Evolutionary conservation across 2,329 filamentous ascomycete genomes (phyloP).

Genomic region (Biscogniauxia mediterranea): DNA sequence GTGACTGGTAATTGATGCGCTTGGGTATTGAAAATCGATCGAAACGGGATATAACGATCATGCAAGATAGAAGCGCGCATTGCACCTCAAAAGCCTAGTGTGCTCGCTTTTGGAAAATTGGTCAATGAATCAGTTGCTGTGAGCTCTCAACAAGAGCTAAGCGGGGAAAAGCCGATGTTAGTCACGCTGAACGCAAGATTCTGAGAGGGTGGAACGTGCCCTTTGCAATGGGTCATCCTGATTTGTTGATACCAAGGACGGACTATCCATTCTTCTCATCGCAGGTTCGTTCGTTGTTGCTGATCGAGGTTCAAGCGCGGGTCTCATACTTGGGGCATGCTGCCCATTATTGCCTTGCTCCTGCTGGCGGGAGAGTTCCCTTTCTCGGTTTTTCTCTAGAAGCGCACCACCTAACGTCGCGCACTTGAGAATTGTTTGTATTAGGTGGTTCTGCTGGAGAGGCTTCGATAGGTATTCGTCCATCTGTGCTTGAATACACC

Average conservation of each 20-base stretch:
- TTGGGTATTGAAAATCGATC: slow-evolving; percentile 26
- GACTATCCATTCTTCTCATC: slow-evolving; percentile 59
- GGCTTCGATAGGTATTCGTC: slow-evolving; percentile 98
- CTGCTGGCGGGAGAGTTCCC: slow-evolving; percentile 52
- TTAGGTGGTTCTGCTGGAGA: slow-evolving; percentile 93
- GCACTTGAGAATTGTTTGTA: slow-evolving; percentile 96
- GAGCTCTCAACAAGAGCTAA: slow-evolving; percentile 33
- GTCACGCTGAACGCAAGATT: slow-evolving; percentile 30
- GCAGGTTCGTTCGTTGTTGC: slow-evolving; percentile 67
- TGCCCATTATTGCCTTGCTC: slow-evolving; percentile 46
- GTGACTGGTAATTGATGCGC: slow-evolving; percentile 18
- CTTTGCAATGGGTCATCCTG: slow-evolving; percentile 56
- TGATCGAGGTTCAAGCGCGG: slow-evolving; percentile 52
- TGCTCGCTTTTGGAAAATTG: neutral
- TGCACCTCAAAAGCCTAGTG: neutral
- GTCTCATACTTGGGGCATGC: slow-evolving; percentile 32
- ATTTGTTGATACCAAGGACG: slow-evolving; percentile 58
- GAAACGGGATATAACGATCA: slow-evolving; percentile 2
- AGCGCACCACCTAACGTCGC: slow-evolving; percentile 85
- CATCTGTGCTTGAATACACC: slow-evolving; percentile 98
- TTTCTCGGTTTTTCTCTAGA: slow-evolving; percentile 71
- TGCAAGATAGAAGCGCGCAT: neutral
- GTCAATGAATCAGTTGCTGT: slow-evolving; percentile 29
- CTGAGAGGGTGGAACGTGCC: slow-evolving; percentile 50
- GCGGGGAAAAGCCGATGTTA: slow-evolving; percentile 25